phyloP scores from a whole-genome alignment of 2,329 filamentous ascomycete species.

The Cryphonectria naterciae region DNA sequence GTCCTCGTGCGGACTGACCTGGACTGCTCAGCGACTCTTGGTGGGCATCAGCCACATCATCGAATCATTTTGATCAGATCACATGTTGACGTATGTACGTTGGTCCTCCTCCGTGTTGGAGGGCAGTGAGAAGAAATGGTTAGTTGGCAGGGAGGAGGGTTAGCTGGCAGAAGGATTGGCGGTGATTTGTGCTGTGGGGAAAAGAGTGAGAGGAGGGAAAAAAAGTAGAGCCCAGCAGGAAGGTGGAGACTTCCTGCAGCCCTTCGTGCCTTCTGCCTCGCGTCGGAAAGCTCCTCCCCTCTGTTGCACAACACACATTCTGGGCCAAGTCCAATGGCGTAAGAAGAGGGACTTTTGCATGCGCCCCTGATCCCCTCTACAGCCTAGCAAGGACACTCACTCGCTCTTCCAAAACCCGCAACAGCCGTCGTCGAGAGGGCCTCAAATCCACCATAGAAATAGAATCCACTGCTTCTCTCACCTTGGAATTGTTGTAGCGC shows the following conservation, averaged over 20 bases:
- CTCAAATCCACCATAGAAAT: not conserved
- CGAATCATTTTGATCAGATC: not conserved
- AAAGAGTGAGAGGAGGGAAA: not conserved
- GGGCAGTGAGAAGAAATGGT: not conserved
- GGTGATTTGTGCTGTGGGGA: slow-evolving; percentile 16
- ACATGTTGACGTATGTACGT: not conserved
- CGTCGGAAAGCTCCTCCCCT: not conserved
- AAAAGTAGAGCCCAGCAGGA: not conserved
- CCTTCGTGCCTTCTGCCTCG: not conserved
- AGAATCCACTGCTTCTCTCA: not conserved
- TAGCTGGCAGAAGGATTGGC: slow-evolving; percentile 16
- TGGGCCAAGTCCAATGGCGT: not conserved
- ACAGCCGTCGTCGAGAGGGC: not conserved
- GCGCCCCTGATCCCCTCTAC: not conserved
- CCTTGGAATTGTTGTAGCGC: not conserved
- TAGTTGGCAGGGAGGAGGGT: not conserved
- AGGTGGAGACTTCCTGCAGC: not conserved
- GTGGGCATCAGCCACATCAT: not conserved
- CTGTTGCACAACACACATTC: not conserved
- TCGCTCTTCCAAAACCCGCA: not conserved
- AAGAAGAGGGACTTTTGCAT: not conserved
- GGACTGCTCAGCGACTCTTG: not conserved
- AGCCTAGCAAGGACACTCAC: not conserved
- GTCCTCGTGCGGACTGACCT: not conserved
- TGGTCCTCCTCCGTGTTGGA: not conserved